These are phyloP conservation scores for Tardiomyces depauwii DNA, from an alignment of 1,139 yeast genomes.

Conservation along the genomic window DNA sequence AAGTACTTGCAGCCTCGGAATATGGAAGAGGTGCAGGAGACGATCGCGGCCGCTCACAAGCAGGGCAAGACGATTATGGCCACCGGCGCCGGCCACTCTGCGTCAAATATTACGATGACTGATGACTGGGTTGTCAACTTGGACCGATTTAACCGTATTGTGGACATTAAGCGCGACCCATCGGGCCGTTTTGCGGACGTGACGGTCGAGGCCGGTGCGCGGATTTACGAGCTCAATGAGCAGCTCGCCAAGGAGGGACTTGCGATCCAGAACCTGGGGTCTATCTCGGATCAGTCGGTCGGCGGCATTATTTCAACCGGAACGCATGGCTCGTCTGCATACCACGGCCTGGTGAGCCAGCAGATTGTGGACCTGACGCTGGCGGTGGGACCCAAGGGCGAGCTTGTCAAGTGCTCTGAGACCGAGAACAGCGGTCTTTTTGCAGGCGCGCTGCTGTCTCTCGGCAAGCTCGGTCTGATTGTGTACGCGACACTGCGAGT, in stretches of 20 bases:
- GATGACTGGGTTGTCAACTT: conserved; percentile 80
- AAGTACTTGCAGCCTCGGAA: conserved; percentile 65
- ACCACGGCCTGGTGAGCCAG: conserved; percentile 81
- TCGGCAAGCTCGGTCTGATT: conserved; percentile 88
- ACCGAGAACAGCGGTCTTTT: conserved; percentile 58
- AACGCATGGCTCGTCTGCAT: conserved; percentile 91
- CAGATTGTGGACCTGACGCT: conserved; percentile 66
- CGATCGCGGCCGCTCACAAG: conserved; percentile 55
- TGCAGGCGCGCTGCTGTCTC: conserved; percentile 72
- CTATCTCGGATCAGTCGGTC: conserved; percentile 85
- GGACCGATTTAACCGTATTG: conserved; percentile 55
- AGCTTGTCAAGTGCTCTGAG: conserved; percentile 59
- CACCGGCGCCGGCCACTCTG: conserved; percentile 94
- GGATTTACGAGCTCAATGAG: conserved; percentile 69
- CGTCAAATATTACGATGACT: conserved; percentile 84
- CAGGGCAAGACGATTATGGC: conserved; percentile 61
- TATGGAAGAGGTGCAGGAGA: conserved; percentile 48
- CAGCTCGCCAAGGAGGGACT: conserved; percentile 50
- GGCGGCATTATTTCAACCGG: conserved; percentile 96
- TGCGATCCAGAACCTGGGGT: conserved; percentile 86
- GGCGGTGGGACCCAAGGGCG: conserved; percentile 61
- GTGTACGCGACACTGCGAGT: conserved; percentile 80
- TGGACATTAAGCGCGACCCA: conserved; percentile 26
- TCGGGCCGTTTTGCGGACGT: conserved; percentile 71
- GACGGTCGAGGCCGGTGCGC: conserved; percentile 85